phyloP scores from a whole-genome alignment of 2,329 filamentous ascomycete species.

The Beauveria medogensis region DNA sequence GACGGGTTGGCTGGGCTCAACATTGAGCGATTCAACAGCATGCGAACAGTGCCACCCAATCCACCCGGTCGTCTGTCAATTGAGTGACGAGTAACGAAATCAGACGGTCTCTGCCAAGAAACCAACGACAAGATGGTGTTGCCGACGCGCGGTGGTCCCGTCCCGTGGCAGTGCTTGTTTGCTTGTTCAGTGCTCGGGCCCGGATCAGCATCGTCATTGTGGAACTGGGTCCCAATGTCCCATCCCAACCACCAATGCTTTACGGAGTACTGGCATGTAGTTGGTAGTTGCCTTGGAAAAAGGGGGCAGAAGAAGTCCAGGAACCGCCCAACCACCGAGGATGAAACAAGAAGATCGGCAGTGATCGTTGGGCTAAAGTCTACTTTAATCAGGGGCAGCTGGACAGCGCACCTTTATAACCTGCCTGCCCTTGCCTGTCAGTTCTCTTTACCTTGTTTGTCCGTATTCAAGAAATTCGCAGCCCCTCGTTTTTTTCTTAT shows the following conservation, averaged over 20 bases:
- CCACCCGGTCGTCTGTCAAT: too few relatives aligned
- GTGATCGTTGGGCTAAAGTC: conserved; percentile 6
- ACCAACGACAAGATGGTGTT: not conserved
- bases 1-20: too few relatives aligned
- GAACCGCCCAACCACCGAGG: not conserved
- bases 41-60: too few relatives aligned
- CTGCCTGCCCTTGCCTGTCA: not conserved
- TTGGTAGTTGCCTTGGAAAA: not conserved
- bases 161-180: conserved; percentile 5
- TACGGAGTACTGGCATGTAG: not conserved
- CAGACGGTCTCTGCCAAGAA: too few relatives aligned
- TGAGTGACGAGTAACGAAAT: too few relatives aligned
- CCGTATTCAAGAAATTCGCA: not conserved
- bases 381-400: not conserved
- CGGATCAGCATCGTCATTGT: not conserved
- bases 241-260: not conserved
- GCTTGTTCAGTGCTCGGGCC: not conserved
- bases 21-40: too few relatives aligned
- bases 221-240: not conserved
- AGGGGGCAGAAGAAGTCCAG: not conserved
- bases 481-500: not conserved
- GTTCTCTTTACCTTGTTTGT: not conserved
- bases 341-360: conserved; percentile 12
- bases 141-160: not conserved
- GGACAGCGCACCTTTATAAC: not conserved